Base-by-base conservation (phyloP, 2,329 filamentous ascomycete genomes). In the Hawksworthiomyces lignivorus region DNA sequence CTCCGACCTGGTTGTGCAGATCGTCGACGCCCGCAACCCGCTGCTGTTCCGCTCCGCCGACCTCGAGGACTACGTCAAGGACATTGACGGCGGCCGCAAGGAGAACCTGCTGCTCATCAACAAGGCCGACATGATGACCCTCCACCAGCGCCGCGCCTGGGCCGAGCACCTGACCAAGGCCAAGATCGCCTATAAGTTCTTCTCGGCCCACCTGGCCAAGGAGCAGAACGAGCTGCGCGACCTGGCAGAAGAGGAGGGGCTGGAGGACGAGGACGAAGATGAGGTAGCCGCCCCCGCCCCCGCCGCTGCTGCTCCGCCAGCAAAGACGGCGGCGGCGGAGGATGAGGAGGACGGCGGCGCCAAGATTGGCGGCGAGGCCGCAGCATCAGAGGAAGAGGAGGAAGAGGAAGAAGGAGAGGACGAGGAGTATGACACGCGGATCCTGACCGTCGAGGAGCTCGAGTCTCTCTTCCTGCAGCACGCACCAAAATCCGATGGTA, bases 51-150 rank as follows among this genome's bases (percentile, higher is more conserved):
- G 94, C 44, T 95, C 85, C 5, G 90, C 94, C 53, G 92, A 98
- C 68, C 65, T 98, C 47, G 92, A 97, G 58, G 73, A 70, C 51
- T 98, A 98, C 53, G 92, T 98, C 55, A 94, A 95, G 65, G 87
- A 94, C 53, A 84, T 97, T 20, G 84, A 94, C 55, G 65, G 80
- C 2, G 38, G 24, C 21, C 82, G 79, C 59, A 97, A 98, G 70
- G 77, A 88, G 59, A 98, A 97, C 60, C 58, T 98, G 56, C 62
- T 98, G 43, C 70, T 98, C 42, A 90, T 98, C 57, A 98, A 98
- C 72, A 98, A 98, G 72, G 89, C 92, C 34, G 92, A 98, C 65
- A 96, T 98, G 92, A 89, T 98, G 86, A 94, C 89, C 2, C 62
- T 80, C 36, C 78, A 79, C 54, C 94, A 98, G 66, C 73, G 92